Conservation (phyloP, 2,329 filamentous ascomycete genomes). For the Colletotrichum endophyticum region DNA sequence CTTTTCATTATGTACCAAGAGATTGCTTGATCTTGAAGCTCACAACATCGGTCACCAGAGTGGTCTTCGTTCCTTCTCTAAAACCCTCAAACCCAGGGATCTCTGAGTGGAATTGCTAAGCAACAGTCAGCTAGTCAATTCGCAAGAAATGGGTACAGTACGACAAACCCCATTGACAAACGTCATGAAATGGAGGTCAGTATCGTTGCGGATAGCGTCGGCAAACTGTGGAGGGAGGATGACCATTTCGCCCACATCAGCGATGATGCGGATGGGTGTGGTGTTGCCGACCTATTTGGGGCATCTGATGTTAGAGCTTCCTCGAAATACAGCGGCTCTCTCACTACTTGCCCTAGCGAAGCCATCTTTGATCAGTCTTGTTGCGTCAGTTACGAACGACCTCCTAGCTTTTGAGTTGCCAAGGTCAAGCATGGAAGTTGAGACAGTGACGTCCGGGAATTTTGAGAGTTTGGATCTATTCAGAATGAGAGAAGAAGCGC, state of each 20-base stretch:
- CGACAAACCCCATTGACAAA: neutral
- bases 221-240: neutral
- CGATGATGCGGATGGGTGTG: neutral
- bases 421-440: neutral
- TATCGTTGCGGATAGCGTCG: neutral
- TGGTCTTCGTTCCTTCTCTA: neutral
- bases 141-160: neutral
- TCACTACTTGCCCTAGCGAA: neutral
- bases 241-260: neutral
- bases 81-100: neutral
- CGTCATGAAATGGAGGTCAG: neutral
- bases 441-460: neutral
- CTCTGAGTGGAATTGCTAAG: neutral
- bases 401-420: accelerated
- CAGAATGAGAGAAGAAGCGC: neutral
- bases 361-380: neutral
- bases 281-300: neutral
- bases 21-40: neutral
- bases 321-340: accelerated
- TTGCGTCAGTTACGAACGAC: neutral
- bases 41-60: neutral
- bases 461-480: neutral
- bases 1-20: neutral
- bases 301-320: neutral
- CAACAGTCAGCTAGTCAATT: neutral